These are phyloP conservation scores for Dalbergia cochinchinensis DNA, from an alignment of 306 rosid species.

Conservation along the genomic window DNA sequence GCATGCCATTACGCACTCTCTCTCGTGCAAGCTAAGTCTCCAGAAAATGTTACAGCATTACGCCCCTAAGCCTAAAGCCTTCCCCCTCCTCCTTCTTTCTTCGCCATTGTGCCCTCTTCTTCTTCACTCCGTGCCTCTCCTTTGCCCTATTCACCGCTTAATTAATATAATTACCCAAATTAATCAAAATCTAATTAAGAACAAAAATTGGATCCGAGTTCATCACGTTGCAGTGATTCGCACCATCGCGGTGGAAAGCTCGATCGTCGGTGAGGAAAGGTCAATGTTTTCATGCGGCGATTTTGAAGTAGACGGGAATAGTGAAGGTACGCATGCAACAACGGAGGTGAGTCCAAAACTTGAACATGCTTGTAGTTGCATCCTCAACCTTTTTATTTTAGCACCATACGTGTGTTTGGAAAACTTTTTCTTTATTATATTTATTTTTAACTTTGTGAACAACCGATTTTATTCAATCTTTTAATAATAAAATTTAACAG, in stretches of 20 bases:
- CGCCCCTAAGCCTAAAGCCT: too few species aligned
- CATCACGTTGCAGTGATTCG: neutral
- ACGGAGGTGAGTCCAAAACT: constrained; percentile 33
- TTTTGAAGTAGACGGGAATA: neutral
- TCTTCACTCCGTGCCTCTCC: neutral
- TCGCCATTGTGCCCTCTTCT: neutral
- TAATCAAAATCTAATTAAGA: constrained; percentile 5
- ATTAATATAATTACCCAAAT: too few species aligned
- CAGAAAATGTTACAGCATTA: too few species aligned
- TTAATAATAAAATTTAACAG: too few species aligned
- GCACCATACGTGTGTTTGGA: too few species aligned
- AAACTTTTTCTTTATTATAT: too few species aligned
- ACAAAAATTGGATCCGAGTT: too few species aligned
- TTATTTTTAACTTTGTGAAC: too few species aligned
- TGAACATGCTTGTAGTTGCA: neutral
- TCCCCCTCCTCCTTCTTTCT: too few species aligned
- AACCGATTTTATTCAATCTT: too few species aligned
- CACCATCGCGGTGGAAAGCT: neutral
- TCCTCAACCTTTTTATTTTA: neutral
- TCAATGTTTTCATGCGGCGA: constrained; percentile 2
- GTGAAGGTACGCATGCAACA: neutral
- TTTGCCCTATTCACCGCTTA: neutral
- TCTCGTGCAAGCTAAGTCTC: too few species aligned
- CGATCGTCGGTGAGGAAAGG: neutral
- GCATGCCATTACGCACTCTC: too few species aligned